A percentile compares a stretch with the other conserved stretches of the same genome.
phyloP scores from a whole-genome alignment of 352 stramenopile genomes.

The Aphanomyces astaci region DNA sequence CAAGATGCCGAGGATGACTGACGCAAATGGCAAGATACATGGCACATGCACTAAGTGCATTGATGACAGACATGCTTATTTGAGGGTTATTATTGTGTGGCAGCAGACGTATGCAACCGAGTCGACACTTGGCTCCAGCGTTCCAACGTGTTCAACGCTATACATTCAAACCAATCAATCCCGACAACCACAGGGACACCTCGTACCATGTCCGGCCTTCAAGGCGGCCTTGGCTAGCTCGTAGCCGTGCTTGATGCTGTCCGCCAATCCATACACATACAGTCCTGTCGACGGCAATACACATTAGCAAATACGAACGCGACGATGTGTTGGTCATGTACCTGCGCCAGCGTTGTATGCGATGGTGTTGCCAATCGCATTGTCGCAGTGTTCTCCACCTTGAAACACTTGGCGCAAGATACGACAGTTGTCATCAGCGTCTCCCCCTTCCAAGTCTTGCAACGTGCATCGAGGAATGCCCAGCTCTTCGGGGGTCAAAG shows the following conservation, averaged over 20 bases:
- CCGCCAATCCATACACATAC: conserved; percentile 94
- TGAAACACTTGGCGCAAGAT: conserved; percentile 81
- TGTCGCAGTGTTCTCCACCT: conserved; percentile 82
- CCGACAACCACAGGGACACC: not conserved
- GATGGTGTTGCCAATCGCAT: conserved; percentile 95
- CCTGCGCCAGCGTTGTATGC: conserved; percentile 96
- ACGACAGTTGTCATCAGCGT: conserved; percentile 91
- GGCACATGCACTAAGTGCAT: no score
- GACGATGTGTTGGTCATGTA: not conserved
- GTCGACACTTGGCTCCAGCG: conserved; percentile 9
- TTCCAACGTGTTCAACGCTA: conserved; percentile 15
- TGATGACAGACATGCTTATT: no score
- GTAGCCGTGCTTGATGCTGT: conserved; percentile 84
- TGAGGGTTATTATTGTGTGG: not conserved
- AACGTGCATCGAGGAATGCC: conserved; percentile 90
- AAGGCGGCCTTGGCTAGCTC: conserved; percentile 71
- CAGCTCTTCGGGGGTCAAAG: conserved; percentile 76
- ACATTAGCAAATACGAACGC: not conserved
- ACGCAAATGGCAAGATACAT: no score
- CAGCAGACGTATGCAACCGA: conserved; percentile 7
- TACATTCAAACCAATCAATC: not conserved
- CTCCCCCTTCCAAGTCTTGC: conserved; percentile 92
- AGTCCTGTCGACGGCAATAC: conserved; percentile 33
- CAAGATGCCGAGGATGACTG: no score
- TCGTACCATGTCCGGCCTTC: conserved; percentile 39